Percentiles rank a stretch among this genome's conserved stretches.
phyloP scores from a whole-genome alignment of 1,284 basidiomycete species.

The Psilocybe mexicana region DNA sequence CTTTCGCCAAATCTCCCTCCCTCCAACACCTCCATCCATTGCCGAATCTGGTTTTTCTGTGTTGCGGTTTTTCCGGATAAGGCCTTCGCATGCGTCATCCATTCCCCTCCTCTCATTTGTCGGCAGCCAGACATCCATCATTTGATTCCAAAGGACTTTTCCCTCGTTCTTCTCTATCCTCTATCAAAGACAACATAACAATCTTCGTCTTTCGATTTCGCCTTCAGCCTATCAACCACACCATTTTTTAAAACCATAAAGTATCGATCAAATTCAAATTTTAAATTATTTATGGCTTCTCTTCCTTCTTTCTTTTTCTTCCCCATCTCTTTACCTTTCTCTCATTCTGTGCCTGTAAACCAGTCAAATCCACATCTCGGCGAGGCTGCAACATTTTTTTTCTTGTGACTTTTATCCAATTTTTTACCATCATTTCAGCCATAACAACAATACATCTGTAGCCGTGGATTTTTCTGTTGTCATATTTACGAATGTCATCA shows the following conservation, averaged over 20 bases:
- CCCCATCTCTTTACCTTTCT: too few relatives aligned
- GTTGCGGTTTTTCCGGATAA: conserved; percentile 16
- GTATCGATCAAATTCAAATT: neutral
- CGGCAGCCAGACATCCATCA: neutral
- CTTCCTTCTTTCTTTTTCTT: neutral
- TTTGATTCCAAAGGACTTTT: neutral
- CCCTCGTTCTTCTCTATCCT: neutral
- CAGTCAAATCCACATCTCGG: neutral
- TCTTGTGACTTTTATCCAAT: neutral
- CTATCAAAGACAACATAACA: neutral
- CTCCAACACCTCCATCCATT: conserved; percentile 5
- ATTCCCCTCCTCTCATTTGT: neutral
- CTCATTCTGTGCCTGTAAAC: neutral
- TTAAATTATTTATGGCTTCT: neutral
- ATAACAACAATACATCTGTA: neutral
- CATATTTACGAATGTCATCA: conserved; percentile 2
- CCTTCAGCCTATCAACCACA: neutral
- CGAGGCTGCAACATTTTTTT: neutral
- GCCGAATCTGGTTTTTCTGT: neutral
- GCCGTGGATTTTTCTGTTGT: conserved; percentile 2
- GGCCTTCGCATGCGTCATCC: conserved; percentile 6
- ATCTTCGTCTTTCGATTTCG: neutral
- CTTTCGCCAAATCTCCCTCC: neutral
- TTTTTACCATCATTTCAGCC: neutral
- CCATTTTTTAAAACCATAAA: neutral